phyloP scores from a whole-genome alignment of 495 filamentous ascomycete genomes.

The Hypomontagnella submonticulosa region DNA sequence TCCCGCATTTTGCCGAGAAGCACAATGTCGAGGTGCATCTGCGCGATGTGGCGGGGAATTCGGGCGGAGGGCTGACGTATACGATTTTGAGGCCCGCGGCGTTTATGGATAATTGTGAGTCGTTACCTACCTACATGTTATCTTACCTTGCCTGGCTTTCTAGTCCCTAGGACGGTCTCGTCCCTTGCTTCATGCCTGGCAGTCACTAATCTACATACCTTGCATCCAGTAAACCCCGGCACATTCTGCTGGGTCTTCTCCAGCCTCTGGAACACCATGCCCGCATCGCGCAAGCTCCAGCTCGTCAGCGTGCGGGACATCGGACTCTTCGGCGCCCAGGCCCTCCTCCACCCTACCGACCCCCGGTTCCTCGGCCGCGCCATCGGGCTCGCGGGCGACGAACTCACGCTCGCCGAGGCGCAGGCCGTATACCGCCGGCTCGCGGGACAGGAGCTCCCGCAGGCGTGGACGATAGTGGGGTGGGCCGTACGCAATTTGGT shows the following conservation, averaged over 20 bases:
- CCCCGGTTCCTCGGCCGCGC: conserved; percentile 53
- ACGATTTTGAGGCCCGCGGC: conserved; percentile 70
- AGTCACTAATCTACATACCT: conserved; percentile 49
- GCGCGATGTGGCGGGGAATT: conserved; percentile 49
- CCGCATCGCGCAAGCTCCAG: conserved; percentile 63
- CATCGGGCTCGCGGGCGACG: conserved; percentile 69
- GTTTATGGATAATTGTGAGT: conserved; percentile 70
- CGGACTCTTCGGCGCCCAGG: conserved; percentile 69
- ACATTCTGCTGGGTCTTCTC: conserved; percentile 69
- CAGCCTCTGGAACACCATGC: conserved; percentile 59
- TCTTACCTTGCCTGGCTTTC: no score
- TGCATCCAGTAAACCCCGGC: conserved; percentile 47
- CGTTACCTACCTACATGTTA: neutral
- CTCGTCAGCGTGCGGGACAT: conserved; percentile 70
- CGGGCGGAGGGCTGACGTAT: conserved; percentile 55
- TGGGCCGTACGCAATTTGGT: conserved; percentile 56
- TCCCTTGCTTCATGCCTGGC: neutral
- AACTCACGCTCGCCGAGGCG: conserved; percentile 64
- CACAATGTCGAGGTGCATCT: conserved; percentile 73
- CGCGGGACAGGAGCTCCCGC: conserved; percentile 61
- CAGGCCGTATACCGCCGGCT: conserved; percentile 61
- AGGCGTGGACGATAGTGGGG: conserved; percentile 58
- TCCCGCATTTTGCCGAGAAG: conserved; percentile 73
- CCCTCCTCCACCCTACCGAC: conserved; percentile 55
- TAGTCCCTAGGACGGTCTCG: no score